A percentile compares a stretch with the other conserved stretches of the same genome.
Evolutionary conservation across 2,329 filamentous ascomycete genomes (phyloP).

Genomic region (Pseudogymnoascus sp.): DNA sequence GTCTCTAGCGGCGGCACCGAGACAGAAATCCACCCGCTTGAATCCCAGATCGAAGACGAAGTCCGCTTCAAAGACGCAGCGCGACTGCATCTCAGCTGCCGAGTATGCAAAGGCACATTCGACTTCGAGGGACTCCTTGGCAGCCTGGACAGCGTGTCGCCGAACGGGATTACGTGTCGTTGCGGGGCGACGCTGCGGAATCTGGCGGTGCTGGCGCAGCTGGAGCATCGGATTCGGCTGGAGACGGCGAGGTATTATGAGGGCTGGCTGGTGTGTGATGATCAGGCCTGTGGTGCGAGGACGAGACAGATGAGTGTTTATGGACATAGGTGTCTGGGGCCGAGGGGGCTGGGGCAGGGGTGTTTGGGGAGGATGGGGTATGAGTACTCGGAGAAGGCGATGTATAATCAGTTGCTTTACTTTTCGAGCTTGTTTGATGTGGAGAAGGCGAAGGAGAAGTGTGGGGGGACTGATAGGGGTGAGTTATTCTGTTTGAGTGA

Average conservation of each 20-base stretch:
- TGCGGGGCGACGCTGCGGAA: slow-evolving; percentile 61
- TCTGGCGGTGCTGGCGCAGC: slow-evolving; percentile 73
- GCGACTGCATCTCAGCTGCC: slow-evolving; percentile 71
- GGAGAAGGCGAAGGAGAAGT: slow-evolving; percentile 62
- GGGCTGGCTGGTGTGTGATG: slow-evolving; percentile 84
- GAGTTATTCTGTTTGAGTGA: slow-evolving; percentile 11
- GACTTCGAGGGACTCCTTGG: slow-evolving; percentile 68
- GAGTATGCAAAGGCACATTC: slow-evolving; percentile 65
- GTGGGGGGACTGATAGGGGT: slow-evolving; percentile 40
- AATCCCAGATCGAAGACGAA: slow-evolving; percentile 88
- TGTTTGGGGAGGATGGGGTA: slow-evolving; percentile 85
- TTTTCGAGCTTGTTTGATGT: slow-evolving; percentile 81
- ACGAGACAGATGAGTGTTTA: slow-evolving; percentile 93
- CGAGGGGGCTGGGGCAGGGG: slow-evolving; percentile 73
- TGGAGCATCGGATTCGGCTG: slow-evolving; percentile 74
- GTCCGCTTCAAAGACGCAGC: slow-evolving; percentile 79
- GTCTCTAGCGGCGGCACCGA: slow-evolving; percentile 45
- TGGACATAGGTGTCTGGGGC: slow-evolving; percentile 80
- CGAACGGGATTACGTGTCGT: slow-evolving; percentile 68
- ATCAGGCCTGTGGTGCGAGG: slow-evolving; percentile 75
- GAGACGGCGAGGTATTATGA: slow-evolving; percentile 84
- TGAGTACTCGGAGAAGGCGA: slow-evolving; percentile 77
- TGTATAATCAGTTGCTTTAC: slow-evolving; percentile 94
- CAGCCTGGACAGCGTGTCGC: slow-evolving; percentile 54
- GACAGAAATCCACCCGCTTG: slow-evolving; percentile 78